Base-by-base conservation (phyloP, 2,329 filamentous ascomycete genomes). In the Ophiocordyceps camponoti-rufipedis region DNA sequence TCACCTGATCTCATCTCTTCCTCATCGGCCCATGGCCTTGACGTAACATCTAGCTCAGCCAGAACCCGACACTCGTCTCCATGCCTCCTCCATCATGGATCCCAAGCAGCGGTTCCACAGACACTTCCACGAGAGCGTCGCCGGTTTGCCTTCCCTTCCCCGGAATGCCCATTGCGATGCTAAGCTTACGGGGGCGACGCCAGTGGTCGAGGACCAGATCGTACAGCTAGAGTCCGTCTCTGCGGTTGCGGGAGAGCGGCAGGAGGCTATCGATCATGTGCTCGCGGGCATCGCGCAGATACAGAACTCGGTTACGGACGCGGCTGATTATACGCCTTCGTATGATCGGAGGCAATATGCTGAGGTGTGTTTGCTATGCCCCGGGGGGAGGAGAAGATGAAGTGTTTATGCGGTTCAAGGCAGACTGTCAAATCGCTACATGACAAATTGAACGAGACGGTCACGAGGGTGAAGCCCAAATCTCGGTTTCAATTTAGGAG, bases 281-380 rank as follows among this genome's bases (percentile, higher is more conserved):
- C 71, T 94, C 13, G 78, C 82, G 14, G 76, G 78, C 49, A 91
- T 96, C 54, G 80, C 84, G 29, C 75, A 78, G 47, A 71, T 96
- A 14, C 87, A 86, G 1, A 82, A 82, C 51, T 81, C 91, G 54
- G 84, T 95, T 38, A 81, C 85, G 52, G 87, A 95, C 62, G 83
- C 85, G 1, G 77, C 82, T 2, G 79, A 80, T 46, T 86, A 81
- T 52, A 76, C 94, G 14, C 87, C 91, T 3, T 78, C 86, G 8
- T 93, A 95, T 58, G 91, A 96, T 56, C 85, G 91, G 60, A 78
- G 85, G 53, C 81, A 82, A 23, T 96, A 94, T 57, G 75, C 80
- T 41, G 79, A 88, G 65, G 85, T 87, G 62, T 46, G 55, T 48
- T 8, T 39, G 35, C 35, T 16, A 31, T 31, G 29, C 12, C 7